A percentile compares a stretch with the other conserved stretches of the same genome.
Conservation (phyloP, 176 grass and related monocot species). For the Leersia perrieri region DNA sequence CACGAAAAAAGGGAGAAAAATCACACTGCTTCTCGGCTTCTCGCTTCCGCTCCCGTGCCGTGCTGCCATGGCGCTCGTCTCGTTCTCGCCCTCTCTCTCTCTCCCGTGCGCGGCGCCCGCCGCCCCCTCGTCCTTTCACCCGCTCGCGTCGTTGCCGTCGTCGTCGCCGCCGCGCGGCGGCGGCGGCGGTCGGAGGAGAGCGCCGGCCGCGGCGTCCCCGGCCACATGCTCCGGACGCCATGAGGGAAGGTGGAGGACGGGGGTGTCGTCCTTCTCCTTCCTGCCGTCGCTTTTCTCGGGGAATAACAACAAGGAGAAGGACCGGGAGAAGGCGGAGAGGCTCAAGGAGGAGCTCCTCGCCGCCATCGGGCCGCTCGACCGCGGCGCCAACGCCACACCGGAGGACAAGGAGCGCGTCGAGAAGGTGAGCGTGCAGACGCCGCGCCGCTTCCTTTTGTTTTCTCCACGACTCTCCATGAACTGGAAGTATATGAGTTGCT, state of each 20-base stretch:
- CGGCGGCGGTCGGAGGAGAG: background rate
- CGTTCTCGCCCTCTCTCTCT: constrained; percentile 2
- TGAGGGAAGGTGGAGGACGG: constrained; percentile 42
- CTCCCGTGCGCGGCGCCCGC: background rate
- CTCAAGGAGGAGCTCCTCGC: constrained; percentile 82
- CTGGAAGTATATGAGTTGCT: background rate
- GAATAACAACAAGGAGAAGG: constrained; percentile 38
- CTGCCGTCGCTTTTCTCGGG: constrained; percentile 46
- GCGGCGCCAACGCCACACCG: constrained; percentile 58
- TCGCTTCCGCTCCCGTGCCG: background rate
- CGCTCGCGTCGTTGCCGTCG: background rate
- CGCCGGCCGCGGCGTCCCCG: background rate
- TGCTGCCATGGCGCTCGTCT: constrained; percentile 32
- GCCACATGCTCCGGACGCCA: background rate
- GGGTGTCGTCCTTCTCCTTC: constrained; percentile 81
- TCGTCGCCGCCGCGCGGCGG: background rate
- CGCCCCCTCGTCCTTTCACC: background rate
- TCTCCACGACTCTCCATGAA: background rate
- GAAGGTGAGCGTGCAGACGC: constrained; percentile 38
- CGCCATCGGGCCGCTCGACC: constrained; percentile 69
- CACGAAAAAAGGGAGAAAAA: background rate
- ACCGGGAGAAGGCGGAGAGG: constrained; percentile 42
- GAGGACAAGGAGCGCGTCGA: constrained; percentile 70
- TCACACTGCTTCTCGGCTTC: background rate
- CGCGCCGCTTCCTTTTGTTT: background rate